A percentile compares a stretch with the other conserved stretches of the same genome.
Evolutionary conservation across 2,329 filamentous ascomycete genomes (phyloP).

Genomic region (Pochonia chlamydosporia): DNA sequence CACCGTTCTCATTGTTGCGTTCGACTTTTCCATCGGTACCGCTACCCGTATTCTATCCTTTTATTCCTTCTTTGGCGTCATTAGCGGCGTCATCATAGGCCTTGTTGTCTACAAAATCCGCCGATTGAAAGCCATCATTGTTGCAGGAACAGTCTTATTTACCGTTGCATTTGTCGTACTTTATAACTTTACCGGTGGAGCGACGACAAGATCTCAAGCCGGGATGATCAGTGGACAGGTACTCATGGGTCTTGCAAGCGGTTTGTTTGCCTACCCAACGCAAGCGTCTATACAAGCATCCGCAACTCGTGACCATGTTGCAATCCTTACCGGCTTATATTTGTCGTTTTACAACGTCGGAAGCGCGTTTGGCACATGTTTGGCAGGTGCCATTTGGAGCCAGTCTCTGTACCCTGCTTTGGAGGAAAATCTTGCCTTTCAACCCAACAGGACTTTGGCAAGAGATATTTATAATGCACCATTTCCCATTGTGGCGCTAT

Average conservation of each 20-base stretch:
- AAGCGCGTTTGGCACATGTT: constrained; percentile 33
- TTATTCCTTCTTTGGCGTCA: constrained; percentile 47
- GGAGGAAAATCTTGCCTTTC: constrained; percentile 25
- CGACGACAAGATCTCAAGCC: constrained; percentile 29
- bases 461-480: constrained; percentile 30
- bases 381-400: constrained; percentile 36
- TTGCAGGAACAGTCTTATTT: constrained; percentile 50
- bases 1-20: constrained; percentile 52
- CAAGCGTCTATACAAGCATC: constrained; percentile 35
- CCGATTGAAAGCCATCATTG: constrained; percentile 52
- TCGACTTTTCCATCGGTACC: constrained; percentile 47
- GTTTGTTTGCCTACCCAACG: constrained; percentile 44
- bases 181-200: constrained; percentile 48
- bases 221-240: constrained; percentile 52
- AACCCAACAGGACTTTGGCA: constrained; percentile 28
- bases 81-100: constrained; percentile 47
- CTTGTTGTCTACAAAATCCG: constrained; percentile 45
- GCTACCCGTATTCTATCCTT: constrained; percentile 53
- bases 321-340: constrained; percentile 32
- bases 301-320: constrained; percentile 29
- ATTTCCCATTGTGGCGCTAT: constrained; percentile 24
- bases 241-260: constrained; percentile 51
- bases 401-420: constrained; percentile 30
- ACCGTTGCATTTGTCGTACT: constrained; percentile 51
- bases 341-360: constrained; percentile 37